Conservation (phyloP, 441 rosid species). For the Pelargonium fulgidum region DNA sequence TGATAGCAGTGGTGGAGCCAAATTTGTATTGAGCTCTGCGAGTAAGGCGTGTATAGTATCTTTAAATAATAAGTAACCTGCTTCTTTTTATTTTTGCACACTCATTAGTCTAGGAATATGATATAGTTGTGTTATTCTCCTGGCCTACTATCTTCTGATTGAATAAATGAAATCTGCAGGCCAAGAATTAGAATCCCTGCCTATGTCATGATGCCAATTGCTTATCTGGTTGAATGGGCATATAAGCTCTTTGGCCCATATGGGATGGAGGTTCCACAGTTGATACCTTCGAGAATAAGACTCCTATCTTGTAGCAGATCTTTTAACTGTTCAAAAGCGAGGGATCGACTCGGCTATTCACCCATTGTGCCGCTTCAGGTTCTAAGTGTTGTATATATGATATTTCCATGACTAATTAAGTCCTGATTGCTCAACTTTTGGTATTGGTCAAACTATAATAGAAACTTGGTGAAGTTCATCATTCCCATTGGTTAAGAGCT, state of each 20-base stretch:
- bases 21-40: not conserved
- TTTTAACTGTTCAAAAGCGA: conserved; percentile 72
- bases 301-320: conserved; percentile 77
- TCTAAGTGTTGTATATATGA: conserved; percentile 11
- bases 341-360: conserved; percentile 62
- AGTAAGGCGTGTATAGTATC: not conserved
- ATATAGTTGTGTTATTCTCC: conserved; percentile 14
- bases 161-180: conserved; percentile 46
- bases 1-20: no score
- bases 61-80: not conserved
- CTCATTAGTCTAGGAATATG: conserved; percentile 7
- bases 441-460: conserved; percentile 9
- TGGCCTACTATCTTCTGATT: conserved; percentile 16
- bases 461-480: not conserved
- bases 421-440: conserved; percentile 10
- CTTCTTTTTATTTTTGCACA: not conserved
- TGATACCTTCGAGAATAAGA: conserved; percentile 87
- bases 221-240: conserved; percentile 58
- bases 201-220: conserved; percentile 70
- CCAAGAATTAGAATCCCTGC: conserved; percentile 84
- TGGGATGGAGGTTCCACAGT: conserved; percentile 90
- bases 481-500: conserved; percentile 2
- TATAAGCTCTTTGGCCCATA: conserved; percentile 64
- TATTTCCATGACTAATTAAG: conserved; percentile 12
- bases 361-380: conserved; percentile 84